These are phyloP conservation scores for Priceomyces carsonii DNA, from an alignment of 805 yeast species.

Conservation along the genomic window DNA sequence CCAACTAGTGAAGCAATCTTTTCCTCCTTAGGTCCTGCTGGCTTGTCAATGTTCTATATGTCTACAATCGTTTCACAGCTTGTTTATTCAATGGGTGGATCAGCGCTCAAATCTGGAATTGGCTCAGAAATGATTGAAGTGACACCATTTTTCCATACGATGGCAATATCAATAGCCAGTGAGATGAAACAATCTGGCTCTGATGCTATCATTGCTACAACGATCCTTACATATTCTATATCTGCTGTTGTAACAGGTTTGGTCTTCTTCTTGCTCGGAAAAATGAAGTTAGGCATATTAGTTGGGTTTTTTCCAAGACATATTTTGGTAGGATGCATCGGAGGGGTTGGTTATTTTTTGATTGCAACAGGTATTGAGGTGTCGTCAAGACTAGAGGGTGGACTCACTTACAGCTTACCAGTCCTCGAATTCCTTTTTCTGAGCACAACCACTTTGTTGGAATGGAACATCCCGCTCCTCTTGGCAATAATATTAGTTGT, in stretches of 20 bases:
- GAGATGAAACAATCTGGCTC: conserved; percentile 51
- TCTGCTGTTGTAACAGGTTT: conserved; percentile 86
- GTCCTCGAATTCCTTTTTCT: conserved; percentile 57
- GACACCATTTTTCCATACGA: conserved; percentile 96
- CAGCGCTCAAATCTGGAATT: conserved; percentile 85
- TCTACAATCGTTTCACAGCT: conserved; percentile 89
- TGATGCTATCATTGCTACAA: conserved; percentile 73
- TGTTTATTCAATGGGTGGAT: conserved; percentile 86
- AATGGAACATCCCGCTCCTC: conserved; percentile 69
- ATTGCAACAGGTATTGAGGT: conserved; percentile 91
- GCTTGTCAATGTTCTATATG: conserved; percentile 90
- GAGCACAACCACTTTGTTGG: conserved; percentile 26
- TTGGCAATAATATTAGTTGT: conserved; percentile 62
- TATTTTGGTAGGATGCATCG: conserved; percentile 94
- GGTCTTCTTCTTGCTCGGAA: conserved; percentile 76
- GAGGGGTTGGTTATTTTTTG: conserved; percentile 96
- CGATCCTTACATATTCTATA: conserved; percentile 80
- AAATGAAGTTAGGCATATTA: conserved; percentile 74
- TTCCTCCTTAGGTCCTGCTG: conserved; percentile 79
- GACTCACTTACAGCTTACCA: conserved; percentile 60
- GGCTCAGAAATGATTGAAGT: conserved; percentile 99
- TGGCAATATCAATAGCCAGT: conserved; percentile 74
- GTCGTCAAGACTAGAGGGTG: conserved; percentile 76
- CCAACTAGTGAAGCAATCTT: conserved; percentile 84
- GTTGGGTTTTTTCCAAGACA: conserved; percentile 97